Percentiles rank a stretch among this genome's conserved stretches.
These are phyloP conservation scores for Lactuca saligna DNA, from an alignment of 129 eudicot genomes.

Conservation along the genomic window DNA sequence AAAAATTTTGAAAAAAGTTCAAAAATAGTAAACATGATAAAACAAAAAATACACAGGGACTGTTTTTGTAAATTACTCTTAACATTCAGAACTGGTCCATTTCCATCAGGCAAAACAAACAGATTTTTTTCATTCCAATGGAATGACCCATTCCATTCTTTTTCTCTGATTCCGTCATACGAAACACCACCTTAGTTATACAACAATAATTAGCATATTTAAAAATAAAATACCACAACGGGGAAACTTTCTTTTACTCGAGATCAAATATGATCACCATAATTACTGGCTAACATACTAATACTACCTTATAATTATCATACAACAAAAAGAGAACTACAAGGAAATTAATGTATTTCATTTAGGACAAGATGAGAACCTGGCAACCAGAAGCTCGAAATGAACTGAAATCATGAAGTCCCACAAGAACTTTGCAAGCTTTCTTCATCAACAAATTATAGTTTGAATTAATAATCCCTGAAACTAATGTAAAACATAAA, in stretches of 20 bases:
- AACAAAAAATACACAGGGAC: too few relatives aligned
- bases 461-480: neutral
- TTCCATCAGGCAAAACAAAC: too few relatives aligned
- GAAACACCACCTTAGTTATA: too few relatives aligned
- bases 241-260: conserved; percentile 3
- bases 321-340: neutral
- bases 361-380: conserved; percentile 40
- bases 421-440: conserved; percentile 89
- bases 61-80: too few relatives aligned
- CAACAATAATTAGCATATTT: too few relatives aligned
- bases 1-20: too few relatives aligned
- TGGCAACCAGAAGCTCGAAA: conserved; percentile 90
- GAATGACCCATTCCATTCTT: too few relatives aligned
- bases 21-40: too few relatives aligned
- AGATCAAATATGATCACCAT: conserved; percentile 6
- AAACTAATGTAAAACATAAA: neutral
- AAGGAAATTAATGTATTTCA: neutral
- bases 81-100: too few relatives aligned
- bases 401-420: conserved; percentile 93
- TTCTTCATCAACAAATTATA: conserved; percentile 41
- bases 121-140: too few relatives aligned
- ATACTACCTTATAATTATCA: conserved; percentile 7
- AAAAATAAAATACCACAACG: too few relatives aligned
- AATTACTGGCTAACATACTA: conserved; percentile 3
- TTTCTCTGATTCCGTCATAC: too few relatives aligned